Evolutionary conservation across 768 basidiomycete species (phyloP).

Genomic region (Trametes meyenii): DNA sequence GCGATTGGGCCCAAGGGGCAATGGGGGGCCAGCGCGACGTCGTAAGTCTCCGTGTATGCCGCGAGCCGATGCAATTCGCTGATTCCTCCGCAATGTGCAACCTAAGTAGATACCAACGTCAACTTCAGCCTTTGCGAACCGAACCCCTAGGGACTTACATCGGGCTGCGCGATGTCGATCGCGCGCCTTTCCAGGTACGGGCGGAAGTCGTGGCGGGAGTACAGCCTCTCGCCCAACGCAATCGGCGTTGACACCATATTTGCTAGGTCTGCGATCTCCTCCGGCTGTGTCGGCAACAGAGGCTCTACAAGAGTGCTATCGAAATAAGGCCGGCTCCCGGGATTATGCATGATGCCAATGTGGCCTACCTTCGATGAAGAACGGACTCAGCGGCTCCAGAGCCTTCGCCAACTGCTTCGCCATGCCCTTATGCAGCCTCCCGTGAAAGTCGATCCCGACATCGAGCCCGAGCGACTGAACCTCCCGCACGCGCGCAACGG

Average conservation of each 20-base stretch:
- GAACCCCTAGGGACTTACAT: slow-evolving; percentile 41
- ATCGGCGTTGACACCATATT: slow-evolving; percentile 60
- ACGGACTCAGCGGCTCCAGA: slow-evolving; percentile 58
- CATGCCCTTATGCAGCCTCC: slow-evolving; percentile 68
- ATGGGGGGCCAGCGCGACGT: slow-evolving; percentile 72
- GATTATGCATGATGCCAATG: background rate
- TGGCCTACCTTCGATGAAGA: slow-evolving; percentile 63
- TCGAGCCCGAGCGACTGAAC: slow-evolving; percentile 53
- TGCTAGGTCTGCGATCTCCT: slow-evolving; percentile 63
- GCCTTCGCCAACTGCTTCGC: slow-evolving; percentile 66
- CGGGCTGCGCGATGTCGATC: slow-evolving; percentile 72
- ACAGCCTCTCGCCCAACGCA: slow-evolving; percentile 65
- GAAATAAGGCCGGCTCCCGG: background rate
- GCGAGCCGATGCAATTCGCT: slow-evolving; percentile 61
- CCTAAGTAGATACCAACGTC: slow-evolving; percentile 34
- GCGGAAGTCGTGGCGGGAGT: slow-evolving; percentile 61
- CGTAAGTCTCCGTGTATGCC: slow-evolving; percentile 64
- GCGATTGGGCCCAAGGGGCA: slow-evolving; percentile 75
- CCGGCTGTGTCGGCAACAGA: slow-evolving; percentile 58
- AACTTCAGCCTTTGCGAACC: background rate
- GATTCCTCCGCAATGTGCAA: slow-evolving; percentile 64
- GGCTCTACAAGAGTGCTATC: slow-evolving; percentile 44
- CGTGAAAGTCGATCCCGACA: slow-evolving; percentile 72
- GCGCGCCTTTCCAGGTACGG: slow-evolving; percentile 66
- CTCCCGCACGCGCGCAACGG: slow-evolving; percentile 53